Conservation (phyloP, 306 rosid species). For the Ammopiptanthus mongolicus region DNA sequence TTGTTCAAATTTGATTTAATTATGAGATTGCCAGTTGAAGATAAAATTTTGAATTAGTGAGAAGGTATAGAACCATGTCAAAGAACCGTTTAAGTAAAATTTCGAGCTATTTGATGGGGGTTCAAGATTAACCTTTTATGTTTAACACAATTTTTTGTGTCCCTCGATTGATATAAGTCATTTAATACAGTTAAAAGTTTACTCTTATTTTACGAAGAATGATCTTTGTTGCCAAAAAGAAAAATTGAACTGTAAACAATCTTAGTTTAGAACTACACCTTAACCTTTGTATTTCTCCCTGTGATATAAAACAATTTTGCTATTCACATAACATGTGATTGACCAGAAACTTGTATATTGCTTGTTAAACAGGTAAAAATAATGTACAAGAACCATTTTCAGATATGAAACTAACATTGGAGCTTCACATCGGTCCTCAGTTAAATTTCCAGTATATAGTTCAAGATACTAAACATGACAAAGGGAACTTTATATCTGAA, state of each 20-base stretch:
- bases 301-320: not conserved
- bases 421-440: not conserved
- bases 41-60: too few relatives aligned
- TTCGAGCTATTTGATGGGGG: too few relatives aligned
- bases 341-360: too few relatives aligned
- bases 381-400: too few relatives aligned
- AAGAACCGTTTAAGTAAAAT: too few relatives aligned
- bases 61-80: too few relatives aligned
- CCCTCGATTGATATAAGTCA: not conserved
- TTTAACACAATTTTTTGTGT: too few relatives aligned
- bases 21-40: too few relatives aligned
- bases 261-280: not conserved
- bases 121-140: too few relatives aligned
- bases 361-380: too few relatives aligned
- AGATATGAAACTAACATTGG: not conserved
- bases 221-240: not conserved
- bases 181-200: not conserved
- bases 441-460: not conserved
- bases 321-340: too few relatives aligned
- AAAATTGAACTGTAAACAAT: not conserved
- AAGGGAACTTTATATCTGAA: conserved; percentile 42
- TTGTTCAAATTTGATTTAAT: too few relatives aligned
- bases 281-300: not conserved
- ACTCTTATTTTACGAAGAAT: not conserved
- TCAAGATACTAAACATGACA: not conserved